Conservation (phyloP, 495 filamentous ascomycete genomes). For the Daldinia childiae region DNA sequence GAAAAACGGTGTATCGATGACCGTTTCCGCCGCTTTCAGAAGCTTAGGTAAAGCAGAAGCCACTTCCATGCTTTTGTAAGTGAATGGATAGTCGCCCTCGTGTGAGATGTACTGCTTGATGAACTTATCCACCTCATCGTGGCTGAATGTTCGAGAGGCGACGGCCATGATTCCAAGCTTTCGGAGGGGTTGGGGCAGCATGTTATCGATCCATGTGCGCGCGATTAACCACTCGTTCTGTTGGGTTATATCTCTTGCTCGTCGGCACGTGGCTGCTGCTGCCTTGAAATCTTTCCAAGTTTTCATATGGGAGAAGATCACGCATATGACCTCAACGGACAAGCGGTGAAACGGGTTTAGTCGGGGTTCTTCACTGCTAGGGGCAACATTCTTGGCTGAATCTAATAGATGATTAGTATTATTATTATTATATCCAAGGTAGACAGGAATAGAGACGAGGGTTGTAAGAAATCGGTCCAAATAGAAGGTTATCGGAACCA, state of each 20-base stretch:
- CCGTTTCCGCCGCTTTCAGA: neutral
- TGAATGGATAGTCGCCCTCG: neutral
- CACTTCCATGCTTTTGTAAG: neutral
- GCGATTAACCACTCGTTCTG: neutral
- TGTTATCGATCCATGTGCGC: neutral
- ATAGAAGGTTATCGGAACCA: neutral
- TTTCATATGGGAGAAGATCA: conserved; percentile 4
- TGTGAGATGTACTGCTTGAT: neutral
- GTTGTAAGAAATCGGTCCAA: neutral
- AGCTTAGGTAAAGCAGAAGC: neutral
- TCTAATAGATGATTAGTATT: neutral
- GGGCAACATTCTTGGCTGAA: neutral
- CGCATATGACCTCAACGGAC: neutral
- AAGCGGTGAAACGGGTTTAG: neutral
- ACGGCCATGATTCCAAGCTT: conserved; percentile 13
- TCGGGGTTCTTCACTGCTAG: neutral
- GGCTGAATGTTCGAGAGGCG: conserved; percentile 1
- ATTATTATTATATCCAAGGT: no score
- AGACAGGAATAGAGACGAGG: no score
- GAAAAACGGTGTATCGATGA: no score
- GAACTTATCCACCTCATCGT: neutral
- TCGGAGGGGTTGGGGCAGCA: neutral
- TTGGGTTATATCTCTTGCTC: neutral
- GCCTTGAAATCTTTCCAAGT: conserved; percentile 5
- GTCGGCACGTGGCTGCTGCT: conserved; percentile 3